Conservation (phyloP, 2,329 filamentous ascomycete species). For the Arthroderma sp. region DNA sequence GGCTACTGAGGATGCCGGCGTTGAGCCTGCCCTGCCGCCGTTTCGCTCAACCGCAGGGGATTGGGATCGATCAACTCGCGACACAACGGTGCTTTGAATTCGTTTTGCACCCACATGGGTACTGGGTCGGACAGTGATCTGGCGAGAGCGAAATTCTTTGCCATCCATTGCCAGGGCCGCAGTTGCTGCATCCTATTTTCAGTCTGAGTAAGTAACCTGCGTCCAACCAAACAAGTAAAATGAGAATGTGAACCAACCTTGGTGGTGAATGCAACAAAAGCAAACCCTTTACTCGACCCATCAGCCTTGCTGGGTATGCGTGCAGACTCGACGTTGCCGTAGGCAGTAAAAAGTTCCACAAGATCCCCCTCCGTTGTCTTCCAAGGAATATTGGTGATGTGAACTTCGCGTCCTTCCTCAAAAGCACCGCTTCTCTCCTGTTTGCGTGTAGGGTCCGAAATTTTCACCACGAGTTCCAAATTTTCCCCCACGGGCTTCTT, state of each 20-base stretch:
- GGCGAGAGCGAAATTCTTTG: conserved; percentile 53
- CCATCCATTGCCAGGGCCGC: conserved; percentile 58
- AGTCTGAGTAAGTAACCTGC: conserved; percentile 8
- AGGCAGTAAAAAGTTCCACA: conserved; percentile 56
- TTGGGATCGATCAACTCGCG: conserved; percentile 22
- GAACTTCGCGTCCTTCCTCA: conserved; percentile 77
- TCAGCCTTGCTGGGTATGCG: conserved; percentile 55
- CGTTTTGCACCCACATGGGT: conserved; percentile 32
- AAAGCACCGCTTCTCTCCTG: conserved; percentile 67
- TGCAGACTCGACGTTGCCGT: conserved; percentile 60
- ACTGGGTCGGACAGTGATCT: conserved; percentile 51
- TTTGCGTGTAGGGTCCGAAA: conserved; percentile 69
- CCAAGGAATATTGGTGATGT: conserved; percentile 56
- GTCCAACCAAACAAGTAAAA: background rate
- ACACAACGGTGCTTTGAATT: conserved; percentile 33
- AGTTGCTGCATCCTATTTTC: conserved; percentile 44
- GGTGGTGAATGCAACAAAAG: conserved; percentile 63
- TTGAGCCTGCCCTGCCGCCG: conserved; percentile 11
- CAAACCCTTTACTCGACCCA: conserved; percentile 62
- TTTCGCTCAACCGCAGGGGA: conserved; percentile 25
- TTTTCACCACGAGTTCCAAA: conserved; percentile 60
- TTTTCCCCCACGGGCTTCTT: conserved; percentile 55
- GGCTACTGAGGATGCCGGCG: conserved; percentile 20
- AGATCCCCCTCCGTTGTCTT: conserved; percentile 55
- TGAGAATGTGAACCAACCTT: conserved; percentile 32